Evolutionary conservation across 495 filamentous ascomycete genomes (phyloP), one percentile per base, ranked within the genome.

Genomic region (Polyplosphaeria fusca): DNA sequence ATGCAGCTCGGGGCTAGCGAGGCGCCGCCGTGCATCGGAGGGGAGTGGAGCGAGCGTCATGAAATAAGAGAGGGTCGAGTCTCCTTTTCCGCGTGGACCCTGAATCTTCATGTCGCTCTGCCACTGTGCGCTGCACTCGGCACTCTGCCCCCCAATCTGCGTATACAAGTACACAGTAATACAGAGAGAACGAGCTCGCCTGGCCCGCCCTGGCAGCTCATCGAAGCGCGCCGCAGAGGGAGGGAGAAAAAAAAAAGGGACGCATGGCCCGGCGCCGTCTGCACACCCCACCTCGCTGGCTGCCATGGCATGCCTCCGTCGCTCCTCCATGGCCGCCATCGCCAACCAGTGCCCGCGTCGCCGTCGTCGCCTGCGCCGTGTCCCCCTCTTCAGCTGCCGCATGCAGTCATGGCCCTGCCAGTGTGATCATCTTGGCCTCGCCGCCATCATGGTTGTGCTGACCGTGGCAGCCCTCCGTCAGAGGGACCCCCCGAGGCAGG

Each of bases 321-420:
- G 42, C 24, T 50, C 16, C 27, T 41, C 43, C 40, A 3, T 18
- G 28, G 45, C 44, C 44, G 23, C 56, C 48, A 52, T 35, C 42
- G 44, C 52, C 52, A 42, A 40, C 45, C 47, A 50, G 19, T 22
- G 30, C 47, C 42, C 41, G 56, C 56, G 35, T 20, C 56, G 42
- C 23, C 45, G 44, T 23, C 24, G 5, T 4, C 7, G n/a, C 30
- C 35, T 43, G 35, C 23, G 9, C 28, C 44, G 18, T 39, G 38
- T 45, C 51, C 55, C 39, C 39, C 16, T 26, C 22, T 58, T 58
- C 40, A 47, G 48, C 49, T 53, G 48, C 37, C n/a, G 37, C 16
- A 52, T 60, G 56, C 47, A 41, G 56, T 60, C 48, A 38, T 60
- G 30, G 53, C 30, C 13, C 35, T 47, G 54, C 32, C 28, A 40